Evolutionary conservation across 257 asterid genomes (phyloP), one percentile per base, ranked within the genome.

Genomic region (Solanum acaule): DNA sequence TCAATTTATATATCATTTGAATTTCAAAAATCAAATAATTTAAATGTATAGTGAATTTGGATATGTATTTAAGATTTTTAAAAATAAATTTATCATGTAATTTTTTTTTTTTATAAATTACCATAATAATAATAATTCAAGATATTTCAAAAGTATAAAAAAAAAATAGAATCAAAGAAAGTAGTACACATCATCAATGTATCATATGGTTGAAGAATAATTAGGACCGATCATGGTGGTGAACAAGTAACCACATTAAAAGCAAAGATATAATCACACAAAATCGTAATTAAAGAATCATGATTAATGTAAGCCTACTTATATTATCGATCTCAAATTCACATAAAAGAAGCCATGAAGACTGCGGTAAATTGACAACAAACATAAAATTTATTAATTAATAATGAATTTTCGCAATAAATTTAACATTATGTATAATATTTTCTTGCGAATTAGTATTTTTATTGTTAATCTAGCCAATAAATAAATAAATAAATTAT

Each of bases 401-500:
- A 52, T 52, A 52, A 52, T 52, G 4, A 18, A 1, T 16, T 52
- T 18, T 52, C 1, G n/a, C 1, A 6, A 52, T 52, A 52, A 52
- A 52, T 1, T 18, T 52, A 52, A 52, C 10, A 18, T 18, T 52
- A 52, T 59, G 4, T 0, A 59, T 20, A 59, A 20, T 13, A 29
- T 15, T 6, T 15, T 70, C 13, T 33, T 18, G 42, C 1, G 78
- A 71, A 18, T 1, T 8, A 1, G 27, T 33, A 16, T 71, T 31
- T 5, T 31, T 27, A 68, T 13, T 27, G 10, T 31, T 31, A 31
- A 14, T 31, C 6, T 33, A 70, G 3, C 1, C 4, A 12, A 67
- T 1, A 25, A 15, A 68, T 0, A 0, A 68, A 12, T 14, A 29
- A 49, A 2, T 0, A 29, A 49, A 2, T 0, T 29, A 0, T 1